Evolutionary conservation across 2,329 filamentous ascomycete species (phyloP), one percentile per base, ranked within the genome.

Genomic region (Fusarium virguliforme): DNA sequence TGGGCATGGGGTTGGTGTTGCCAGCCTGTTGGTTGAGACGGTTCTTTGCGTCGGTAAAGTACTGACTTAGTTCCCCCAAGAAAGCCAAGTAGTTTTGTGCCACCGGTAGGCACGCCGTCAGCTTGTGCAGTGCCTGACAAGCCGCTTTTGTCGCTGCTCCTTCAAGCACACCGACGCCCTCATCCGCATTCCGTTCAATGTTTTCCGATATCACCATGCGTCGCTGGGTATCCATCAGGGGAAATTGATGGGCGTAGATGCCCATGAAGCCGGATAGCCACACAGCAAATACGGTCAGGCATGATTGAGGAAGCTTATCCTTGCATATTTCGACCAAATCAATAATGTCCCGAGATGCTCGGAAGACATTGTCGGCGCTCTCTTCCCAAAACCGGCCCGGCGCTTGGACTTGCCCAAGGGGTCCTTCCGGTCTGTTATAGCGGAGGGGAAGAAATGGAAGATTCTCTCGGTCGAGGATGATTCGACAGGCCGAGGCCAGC

Each of bases 231-330:
- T 94, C 91, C 89, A 94, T 92, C 63, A 88, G 86, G 0, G 90
- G 89, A 62, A 93, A 94, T 74, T 90, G 88, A 48, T 85, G 83
- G 10, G 88, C 88, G 76, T 93, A 94, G 3, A 92, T 84, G 35
- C 89, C 89, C 15, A 89, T 85, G 73, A 92, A 91, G 0, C 88
- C 87, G 1, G 91, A 90, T 10, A 87, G 88, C 84, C 90, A 94
- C 40, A 91, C 84, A 3, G 90, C 87, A 74, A 92, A 93, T 4
- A 89, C 85, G 4, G 91, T 86, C 35, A 92, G 85, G 0, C 91
- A 90, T 1, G 91, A 93, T 78, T 93, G 88, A 1, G 90, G 88
- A 2, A 92, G 81, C 61, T 87, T 88, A 60, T 88, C 85, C 60
- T 88, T 85, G 74, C 89, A 91, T 4, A 89, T 88, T 13, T 87